These are phyloP conservation scores for Citrus maxima DNA, from an alignment of 345 rosid genomes.

Conservation along the genomic window DNA sequence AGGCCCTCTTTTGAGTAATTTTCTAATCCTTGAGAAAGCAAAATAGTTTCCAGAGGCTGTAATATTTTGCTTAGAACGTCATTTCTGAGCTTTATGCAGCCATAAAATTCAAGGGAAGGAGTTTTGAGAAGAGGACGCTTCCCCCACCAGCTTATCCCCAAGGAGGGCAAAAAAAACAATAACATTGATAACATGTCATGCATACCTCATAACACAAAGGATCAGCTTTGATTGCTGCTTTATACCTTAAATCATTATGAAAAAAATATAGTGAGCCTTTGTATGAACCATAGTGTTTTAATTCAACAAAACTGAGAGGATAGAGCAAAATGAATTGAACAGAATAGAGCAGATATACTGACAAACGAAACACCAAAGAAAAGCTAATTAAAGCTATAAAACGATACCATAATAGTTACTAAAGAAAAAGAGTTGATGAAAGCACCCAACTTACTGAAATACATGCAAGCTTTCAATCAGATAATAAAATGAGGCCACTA, in stretches of 20 bases:
- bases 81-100: not conserved
- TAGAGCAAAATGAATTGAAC: not conserved
- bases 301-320: not conserved
- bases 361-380: not conserved
- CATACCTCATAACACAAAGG: slow-evolving; percentile 97
- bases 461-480: not conserved
- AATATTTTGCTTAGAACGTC: not conserved
- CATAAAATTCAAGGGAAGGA: not conserved
- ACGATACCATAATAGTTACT: not conserved
- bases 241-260: slow-evolving; percentile 58
- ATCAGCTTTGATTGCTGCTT: slow-evolving; percentile 96
- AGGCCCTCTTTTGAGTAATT: not conserved
- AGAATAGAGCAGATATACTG: not conserved
- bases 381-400: slow-evolving; percentile 5
- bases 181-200: not conserved
- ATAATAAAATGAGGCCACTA: not conserved
- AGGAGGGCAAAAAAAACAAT: not conserved
- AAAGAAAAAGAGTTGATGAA: not conserved
- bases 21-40: not conserved
- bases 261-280: slow-evolving; percentile 10
- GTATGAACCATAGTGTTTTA: not conserved
- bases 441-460: not conserved
- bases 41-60: not conserved
- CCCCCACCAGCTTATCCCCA: no score
- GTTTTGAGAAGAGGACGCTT: not conserved